Percentiles rank a stretch among this genome's conserved stretches.
Evolutionary conservation across 2,329 filamentous ascomycete species (phyloP).

Genomic region (Orbilia blumenaviensis): DNA sequence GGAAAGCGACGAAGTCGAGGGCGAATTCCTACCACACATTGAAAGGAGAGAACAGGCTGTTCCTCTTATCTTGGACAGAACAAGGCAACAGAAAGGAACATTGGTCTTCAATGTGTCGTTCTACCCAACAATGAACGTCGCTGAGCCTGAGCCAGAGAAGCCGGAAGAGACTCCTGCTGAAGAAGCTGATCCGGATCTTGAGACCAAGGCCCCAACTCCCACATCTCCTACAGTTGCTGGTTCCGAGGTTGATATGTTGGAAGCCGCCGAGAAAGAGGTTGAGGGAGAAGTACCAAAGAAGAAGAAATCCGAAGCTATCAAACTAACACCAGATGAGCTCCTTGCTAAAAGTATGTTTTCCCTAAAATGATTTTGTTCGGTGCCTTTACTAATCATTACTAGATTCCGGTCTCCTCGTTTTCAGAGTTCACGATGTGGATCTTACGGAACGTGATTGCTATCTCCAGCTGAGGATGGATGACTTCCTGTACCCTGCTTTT

Average conservation of each 20-base stretch:
- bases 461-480: conserved; percentile 90
- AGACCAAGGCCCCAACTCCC: conserved; percentile 57
- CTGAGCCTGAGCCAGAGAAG: conserved; percentile 88
- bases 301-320: conserved; percentile 76
- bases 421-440: conserved; percentile 90
- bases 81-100: conserved; percentile 77
- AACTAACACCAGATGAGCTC: conserved; percentile 80
- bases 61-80: conserved; percentile 77
- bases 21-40: conserved; percentile 82
- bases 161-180: conserved; percentile 61
- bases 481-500: conserved; percentile 91
- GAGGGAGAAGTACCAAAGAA: conserved; percentile 60
- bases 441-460: conserved; percentile 78
- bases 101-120: conserved; percentile 86
- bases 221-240: conserved; percentile 57
- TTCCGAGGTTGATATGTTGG: conserved; percentile 63
- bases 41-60: conserved; percentile 74
- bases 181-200: conserved; percentile 34
- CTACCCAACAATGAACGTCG: conserved; percentile 85
- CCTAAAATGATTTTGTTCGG: neutral
- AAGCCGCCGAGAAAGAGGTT: conserved; percentile 62
- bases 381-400: conserved; percentile 59
- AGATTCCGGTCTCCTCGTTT: conserved; percentile 92
- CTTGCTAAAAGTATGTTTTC: conserved; percentile 72
- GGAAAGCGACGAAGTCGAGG: conserved; percentile 72